Percentiles rank a stretch among this genome's conserved stretches.
phyloP scores from a whole-genome alignment of 371 early-diverging fungal genomes.

The Dipsacomyces acuminosporus region DNA sequence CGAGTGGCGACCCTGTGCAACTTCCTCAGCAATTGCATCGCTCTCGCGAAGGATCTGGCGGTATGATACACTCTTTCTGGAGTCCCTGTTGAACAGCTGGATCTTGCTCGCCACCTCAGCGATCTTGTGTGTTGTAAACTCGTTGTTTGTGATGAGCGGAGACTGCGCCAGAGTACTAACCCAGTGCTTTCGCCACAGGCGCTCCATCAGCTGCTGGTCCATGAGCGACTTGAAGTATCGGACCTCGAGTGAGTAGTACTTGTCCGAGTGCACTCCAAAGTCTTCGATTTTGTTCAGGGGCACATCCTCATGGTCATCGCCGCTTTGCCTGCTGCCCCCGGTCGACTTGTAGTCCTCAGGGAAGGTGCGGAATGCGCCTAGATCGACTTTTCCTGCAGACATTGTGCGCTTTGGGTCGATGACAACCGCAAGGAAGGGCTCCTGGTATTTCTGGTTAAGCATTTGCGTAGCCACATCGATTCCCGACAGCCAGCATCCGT shows the following conservation, averaged over 20 bases:
- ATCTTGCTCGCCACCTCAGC: slow-evolving; percentile 34
- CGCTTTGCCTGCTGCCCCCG: slow-evolving; percentile 33
- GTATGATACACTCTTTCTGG: slow-evolving; percentile 21
- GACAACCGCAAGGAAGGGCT: slow-evolving; percentile 95
- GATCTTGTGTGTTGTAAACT: slow-evolving; percentile 35
- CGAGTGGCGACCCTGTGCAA: slow-evolving; percentile 35
- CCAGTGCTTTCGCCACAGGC: slow-evolving; percentile 97
- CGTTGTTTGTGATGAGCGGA: slow-evolving; percentile 71
- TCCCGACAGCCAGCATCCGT: slow-evolving; percentile 98
- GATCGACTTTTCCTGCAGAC: slow-evolving; percentile 93
- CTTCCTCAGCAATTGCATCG: slow-evolving; percentile 36
- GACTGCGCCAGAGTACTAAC: slow-evolving; percentile 89
- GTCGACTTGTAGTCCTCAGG: slow-evolving; percentile 56
- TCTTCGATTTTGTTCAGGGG: slow-evolving; percentile 95
- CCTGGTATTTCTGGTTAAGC: slow-evolving; percentile 91
- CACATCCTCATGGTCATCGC: slow-evolving; percentile 46
- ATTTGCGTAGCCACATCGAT: slow-evolving; percentile 96
- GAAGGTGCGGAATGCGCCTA: slow-evolving; percentile 96
- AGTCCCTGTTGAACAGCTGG: slow-evolving; percentile 17
- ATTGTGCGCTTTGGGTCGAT: slow-evolving; percentile 97
- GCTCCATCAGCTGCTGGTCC: slow-evolving; percentile 80
- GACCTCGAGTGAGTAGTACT: slow-evolving; percentile 88
- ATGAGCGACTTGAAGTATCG: slow-evolving; percentile 89
- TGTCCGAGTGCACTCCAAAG: slow-evolving; percentile 92
- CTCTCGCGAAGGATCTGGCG: slow-evolving; percentile 31